Conservation (phyloP, 129 eudicot genomes). For the Rutidosis leptorrhynchoides region DNA sequence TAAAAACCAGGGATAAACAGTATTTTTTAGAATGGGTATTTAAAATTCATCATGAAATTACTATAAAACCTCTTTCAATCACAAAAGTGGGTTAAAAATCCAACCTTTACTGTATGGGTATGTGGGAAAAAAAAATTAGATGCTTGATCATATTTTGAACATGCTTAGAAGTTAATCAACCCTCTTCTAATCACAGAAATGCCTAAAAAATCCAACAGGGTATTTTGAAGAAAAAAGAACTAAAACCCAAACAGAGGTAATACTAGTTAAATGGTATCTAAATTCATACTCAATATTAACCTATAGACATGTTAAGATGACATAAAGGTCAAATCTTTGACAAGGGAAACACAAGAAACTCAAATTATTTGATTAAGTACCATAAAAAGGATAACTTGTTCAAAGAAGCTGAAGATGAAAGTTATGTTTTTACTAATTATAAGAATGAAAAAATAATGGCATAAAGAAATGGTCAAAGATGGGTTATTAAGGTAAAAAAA, state of each 20-base stretch:
- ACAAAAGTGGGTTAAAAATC: not conserved
- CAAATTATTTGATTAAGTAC: conserved; percentile 22
- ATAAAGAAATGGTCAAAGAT: conserved; percentile 36
- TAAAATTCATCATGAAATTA: too few species aligned
- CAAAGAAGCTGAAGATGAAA: conserved; percentile 25
- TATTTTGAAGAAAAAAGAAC: not conserved
- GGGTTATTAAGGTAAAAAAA: conserved; percentile 23
- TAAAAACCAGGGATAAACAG: conserved; percentile 6
- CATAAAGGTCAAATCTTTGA: conserved; percentile 23
- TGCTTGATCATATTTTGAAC: not conserved
- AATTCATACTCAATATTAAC: not conserved
- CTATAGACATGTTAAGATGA: conserved; percentile 15
- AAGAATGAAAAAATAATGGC: conserved; percentile 24
- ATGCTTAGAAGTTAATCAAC: conserved; percentile 5
- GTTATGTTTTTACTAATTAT: conserved; percentile 26
- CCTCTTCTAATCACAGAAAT: not conserved
- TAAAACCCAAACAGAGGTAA: not conserved
- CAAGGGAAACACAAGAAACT: conserved; percentile 4
- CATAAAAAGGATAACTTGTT: conserved; percentile 32
- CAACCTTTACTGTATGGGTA: conserved; percentile 3
- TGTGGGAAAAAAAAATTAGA: not conserved
- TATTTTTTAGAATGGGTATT: not conserved
- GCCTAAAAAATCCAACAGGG: conserved; percentile 1
- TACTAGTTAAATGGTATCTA: not conserved
- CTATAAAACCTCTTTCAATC: conserved; percentile 2